Base-by-base conservation (phyloP, 2,329 filamentous ascomycete species). In the Huntiella savannae region DNA sequence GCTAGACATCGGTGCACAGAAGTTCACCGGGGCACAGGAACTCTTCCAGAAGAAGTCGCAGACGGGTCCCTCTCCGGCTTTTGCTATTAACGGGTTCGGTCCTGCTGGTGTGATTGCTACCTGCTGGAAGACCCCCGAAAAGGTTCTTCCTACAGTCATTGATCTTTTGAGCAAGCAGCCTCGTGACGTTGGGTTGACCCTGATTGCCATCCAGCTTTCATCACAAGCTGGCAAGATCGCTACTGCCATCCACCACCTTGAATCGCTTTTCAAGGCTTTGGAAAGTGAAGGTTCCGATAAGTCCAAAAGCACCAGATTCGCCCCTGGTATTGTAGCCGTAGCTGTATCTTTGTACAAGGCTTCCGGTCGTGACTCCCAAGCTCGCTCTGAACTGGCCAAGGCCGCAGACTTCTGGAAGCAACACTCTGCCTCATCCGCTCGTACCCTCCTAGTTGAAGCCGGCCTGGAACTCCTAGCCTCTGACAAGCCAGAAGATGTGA, bases 201-300 rank as follows among this genome's bases (percentile, higher is more conserved):
- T 95, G 35, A 86, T 83, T 7, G 72, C 85, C 47, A 70, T 88
- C 7, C 86, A 95, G 59, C 71, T 94, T 39, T 86, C 92, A 57
- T 67, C 91, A 12, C 68, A 77, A 43, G 73, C 70, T 36, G 74
- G 78, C 40, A 85, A 88, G 57, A 69, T 75, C 22, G 78, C 73
- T 28, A 77, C 80, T 3, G 88, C 88, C 4, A 73, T 86, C 33
- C 66, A 70, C n/a, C 67, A 84, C 4, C 66, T 95, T 2, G 81
- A 93, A 57, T 65, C 71, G 1, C 87, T 91, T 57, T 71, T 94
- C 47, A 71, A 71, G 51, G 72, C 72, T 7, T 68, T 94, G 1
- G 82, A 88, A 54, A 16, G 6, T 8, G 62, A 73, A 41, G 75
- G 73, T 3, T 67, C 59, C 4, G 63, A 66, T 1, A 66, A 71